A percentile compares a stretch with the other conserved stretches of the same genome.
These are phyloP conservation scores for Aspergillus alliaceus DNA, from an alignment of 2,329 filamentous ascomycete genomes.

Conservation along the genomic window DNA sequence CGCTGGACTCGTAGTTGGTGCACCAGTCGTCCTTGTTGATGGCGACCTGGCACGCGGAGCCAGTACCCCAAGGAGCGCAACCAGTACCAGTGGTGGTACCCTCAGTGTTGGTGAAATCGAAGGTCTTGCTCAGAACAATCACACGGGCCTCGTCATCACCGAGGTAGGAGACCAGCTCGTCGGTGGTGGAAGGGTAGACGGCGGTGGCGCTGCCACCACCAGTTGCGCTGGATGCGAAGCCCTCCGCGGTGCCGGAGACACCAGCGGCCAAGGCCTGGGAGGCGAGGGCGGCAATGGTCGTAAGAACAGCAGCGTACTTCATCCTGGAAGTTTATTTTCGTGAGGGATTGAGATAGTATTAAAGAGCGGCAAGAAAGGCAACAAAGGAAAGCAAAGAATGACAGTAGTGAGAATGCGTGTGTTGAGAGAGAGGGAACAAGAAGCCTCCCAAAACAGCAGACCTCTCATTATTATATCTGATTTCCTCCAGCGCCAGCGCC, in stretches of 20 bases:
- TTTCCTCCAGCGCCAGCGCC: background rate
- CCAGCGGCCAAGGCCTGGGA: constrained; percentile 16
- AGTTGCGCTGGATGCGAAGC: constrained; percentile 57
- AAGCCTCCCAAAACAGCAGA: background rate
- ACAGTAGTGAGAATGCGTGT: background rate
- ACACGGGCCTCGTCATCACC: constrained; percentile 54
- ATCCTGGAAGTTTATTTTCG: constrained; percentile 14
- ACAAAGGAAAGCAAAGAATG: constrained; percentile 1
- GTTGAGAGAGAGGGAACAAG: background rate
- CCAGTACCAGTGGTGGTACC: constrained; percentile 51
- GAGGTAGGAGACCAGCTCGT: constrained; percentile 61
- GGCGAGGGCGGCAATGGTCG: constrained; percentile 15
- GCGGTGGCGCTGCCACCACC: constrained; percentile 58
- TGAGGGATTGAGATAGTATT: background rate
- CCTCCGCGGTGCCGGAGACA: constrained; percentile 40
- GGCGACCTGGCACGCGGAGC: constrained; percentile 55
- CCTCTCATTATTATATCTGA: background rate
- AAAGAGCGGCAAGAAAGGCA: background rate
- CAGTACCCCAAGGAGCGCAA: constrained; percentile 60
- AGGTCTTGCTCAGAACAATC: constrained; percentile 48
- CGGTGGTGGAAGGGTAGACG: constrained; percentile 55
- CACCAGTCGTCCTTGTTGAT: constrained; percentile 63
- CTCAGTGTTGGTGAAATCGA: constrained; percentile 20
- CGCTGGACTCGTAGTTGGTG: constrained; percentile 57
- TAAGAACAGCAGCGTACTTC: constrained; percentile 17